Evolutionary conservation across 176 grass and related monocot species (phyloP).

Genomic region (Panicum miliaceum): DNA sequence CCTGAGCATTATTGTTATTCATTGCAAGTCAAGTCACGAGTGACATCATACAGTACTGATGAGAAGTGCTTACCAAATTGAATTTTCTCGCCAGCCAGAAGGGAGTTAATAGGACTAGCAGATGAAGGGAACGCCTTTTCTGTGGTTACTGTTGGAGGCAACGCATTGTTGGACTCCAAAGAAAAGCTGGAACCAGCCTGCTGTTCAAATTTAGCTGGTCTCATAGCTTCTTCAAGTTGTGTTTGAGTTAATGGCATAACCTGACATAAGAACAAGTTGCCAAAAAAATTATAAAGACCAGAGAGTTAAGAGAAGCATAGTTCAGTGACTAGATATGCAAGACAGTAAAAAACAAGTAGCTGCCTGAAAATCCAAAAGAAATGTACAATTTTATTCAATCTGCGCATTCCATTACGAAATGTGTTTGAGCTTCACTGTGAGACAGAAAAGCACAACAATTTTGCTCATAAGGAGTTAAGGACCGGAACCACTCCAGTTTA

Average conservation of each 20-base stretch:
- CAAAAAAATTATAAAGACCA: conserved; percentile 26
- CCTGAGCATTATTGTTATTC: conserved; percentile 60
- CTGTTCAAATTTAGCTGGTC: conserved; percentile 72
- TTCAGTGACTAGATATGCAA: not conserved
- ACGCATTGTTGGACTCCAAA: conserved; percentile 63
- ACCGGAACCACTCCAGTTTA: not conserved
- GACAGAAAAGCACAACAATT: not conserved
- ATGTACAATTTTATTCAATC: not conserved
- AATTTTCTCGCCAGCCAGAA: conserved; percentile 90
- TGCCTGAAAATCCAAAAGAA: conserved; percentile 24
- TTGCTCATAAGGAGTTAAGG: not conserved
- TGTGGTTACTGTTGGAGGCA: conserved; percentile 45
- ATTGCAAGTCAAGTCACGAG: not conserved
- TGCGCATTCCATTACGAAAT: not conserved
- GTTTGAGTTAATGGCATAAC: conserved; percentile 94
- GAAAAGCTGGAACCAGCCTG: conserved; percentile 56
- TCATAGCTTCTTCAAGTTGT: conserved; percentile 99
- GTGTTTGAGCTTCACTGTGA: not conserved
- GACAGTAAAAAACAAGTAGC: not conserved
- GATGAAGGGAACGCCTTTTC: conserved; percentile 62
- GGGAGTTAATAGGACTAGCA: conserved; percentile 77
- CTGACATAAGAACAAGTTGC: conserved; percentile 50
- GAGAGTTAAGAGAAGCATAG: conserved; percentile 30
- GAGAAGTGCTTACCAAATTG: conserved; percentile 86
- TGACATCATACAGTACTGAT: conserved; percentile 39